A percentile compares a stretch with the other conserved stretches of the same genome.
phyloP scores from a whole-genome alignment of 2,329 filamentous ascomycete genomes.

The Penicillium sp. region DNA sequence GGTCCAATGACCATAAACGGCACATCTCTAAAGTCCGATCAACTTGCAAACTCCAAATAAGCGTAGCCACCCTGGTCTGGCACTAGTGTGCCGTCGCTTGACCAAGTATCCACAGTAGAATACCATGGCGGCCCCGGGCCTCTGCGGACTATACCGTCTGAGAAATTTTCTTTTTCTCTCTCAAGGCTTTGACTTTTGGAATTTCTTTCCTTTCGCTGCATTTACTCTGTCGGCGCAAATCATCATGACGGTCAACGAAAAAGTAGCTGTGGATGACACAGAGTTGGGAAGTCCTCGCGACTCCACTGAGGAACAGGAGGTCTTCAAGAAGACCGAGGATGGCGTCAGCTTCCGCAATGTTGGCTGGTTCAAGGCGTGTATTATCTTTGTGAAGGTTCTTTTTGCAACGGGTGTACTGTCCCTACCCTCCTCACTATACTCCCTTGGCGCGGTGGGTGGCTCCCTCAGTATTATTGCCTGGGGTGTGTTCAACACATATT shows the following conservation, averaged over 20 bases:
- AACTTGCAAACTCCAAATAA: not conserved
- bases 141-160: not conserved
- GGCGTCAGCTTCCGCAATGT: slow-evolving; percentile 53
- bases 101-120: not conserved
- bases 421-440: slow-evolving; percentile 50
- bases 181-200: not conserved
- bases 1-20: not conserved
- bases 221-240: not conserved
- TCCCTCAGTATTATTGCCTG: slow-evolving; percentile 50
- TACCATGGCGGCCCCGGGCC: not conserved
- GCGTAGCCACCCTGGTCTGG: not conserved
- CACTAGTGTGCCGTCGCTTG: not conserved
- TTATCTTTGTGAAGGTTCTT: slow-evolving; percentile 51
- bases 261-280: not conserved
- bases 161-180: not conserved
- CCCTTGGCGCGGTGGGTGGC: slow-evolving; percentile 50
- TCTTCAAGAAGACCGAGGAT: slow-evolving; percentile 49
- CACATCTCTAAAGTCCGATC: not conserved
- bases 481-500: slow-evolving; percentile 50
- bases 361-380: slow-evolving; percentile 50
- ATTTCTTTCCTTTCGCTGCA: not conserved
- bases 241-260: slow-evolving; percentile 1
- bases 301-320: slow-evolving; percentile 33
- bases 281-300: slow-evolving; percentile 3
- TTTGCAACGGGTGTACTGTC: slow-evolving; percentile 53